Evolutionary conservation across 2,329 filamentous ascomycete species (phyloP).

Genomic region (Sporothrix inflata): DNA sequence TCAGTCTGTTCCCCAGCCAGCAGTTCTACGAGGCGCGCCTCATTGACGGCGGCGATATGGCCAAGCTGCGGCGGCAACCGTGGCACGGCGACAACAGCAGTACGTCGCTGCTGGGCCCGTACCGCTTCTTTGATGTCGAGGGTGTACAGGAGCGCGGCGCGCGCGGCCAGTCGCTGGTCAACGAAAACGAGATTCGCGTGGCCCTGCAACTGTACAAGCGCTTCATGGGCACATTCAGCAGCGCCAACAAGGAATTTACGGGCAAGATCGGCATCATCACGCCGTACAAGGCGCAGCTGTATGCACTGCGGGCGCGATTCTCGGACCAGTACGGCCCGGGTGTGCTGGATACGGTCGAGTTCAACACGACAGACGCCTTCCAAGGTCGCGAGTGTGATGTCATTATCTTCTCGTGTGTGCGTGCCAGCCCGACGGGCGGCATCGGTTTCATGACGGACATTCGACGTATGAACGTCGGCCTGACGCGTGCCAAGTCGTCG

Average conservation of each 20-base stretch:
- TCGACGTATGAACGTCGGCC: constrained; percentile 97
- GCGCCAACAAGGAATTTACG: constrained; percentile 58
- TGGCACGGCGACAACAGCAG: constrained; percentile 74
- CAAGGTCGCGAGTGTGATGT: constrained; percentile 96
- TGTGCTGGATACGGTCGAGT: constrained; percentile 82
- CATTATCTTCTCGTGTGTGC: constrained; percentile 98
- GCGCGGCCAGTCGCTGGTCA: constrained; percentile 87
- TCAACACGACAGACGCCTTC: constrained; percentile 98
- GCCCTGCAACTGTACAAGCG: constrained; percentile 84
- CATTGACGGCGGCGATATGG: constrained; percentile 84
- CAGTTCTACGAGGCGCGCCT: constrained; percentile 92
- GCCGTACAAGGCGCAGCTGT: constrained; percentile 92
- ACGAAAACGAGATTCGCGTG: constrained; percentile 82
- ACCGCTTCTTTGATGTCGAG: constrained; percentile 95
- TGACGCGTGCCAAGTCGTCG: constrained; percentile 94
- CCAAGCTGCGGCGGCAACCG: constrained; percentile 69
- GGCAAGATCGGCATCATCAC: constrained; percentile 96
- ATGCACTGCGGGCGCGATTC: constrained; percentile 78
- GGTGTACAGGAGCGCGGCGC: constrained; percentile 82
- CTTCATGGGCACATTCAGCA: constrained; percentile 59
- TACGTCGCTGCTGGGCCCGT: constrained; percentile 74
- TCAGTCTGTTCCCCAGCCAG: constrained; percentile 84
- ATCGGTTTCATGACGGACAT: constrained; percentile 99
- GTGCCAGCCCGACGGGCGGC: constrained; percentile 87
- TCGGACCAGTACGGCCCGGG: constrained; percentile 69